Percentiles rank a stretch among this genome's conserved stretches.
phyloP scores from a whole-genome alignment of 2,329 filamentous ascomycete genomes.

The Apiospora kogelbergensis region DNA sequence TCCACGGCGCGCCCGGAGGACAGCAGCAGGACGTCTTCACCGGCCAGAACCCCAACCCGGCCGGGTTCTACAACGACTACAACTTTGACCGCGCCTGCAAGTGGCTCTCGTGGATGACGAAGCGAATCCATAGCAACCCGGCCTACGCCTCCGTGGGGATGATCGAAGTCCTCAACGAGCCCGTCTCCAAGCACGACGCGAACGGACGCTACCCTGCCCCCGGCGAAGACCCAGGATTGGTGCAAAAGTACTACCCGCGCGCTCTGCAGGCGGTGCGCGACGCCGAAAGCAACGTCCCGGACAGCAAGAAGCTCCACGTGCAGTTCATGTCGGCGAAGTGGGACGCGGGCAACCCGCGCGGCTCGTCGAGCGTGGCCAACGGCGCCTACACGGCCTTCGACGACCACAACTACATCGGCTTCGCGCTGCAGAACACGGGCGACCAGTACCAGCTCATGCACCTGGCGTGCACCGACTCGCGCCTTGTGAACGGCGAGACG shows the following conservation, averaged over 20 bases:
- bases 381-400: constrained; percentile 36
- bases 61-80: constrained; percentile 46
- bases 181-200: constrained; percentile 33
- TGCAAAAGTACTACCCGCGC: constrained; percentile 41
- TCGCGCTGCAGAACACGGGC: constrained; percentile 32
- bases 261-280: constrained; percentile 40
- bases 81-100: constrained; percentile 45
- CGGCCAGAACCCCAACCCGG: constrained; percentile 22
- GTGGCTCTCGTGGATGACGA: constrained; percentile 46
- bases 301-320: constrained; percentile 42
- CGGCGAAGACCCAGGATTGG: constrained; percentile 26
- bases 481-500: constrained; percentile 27
- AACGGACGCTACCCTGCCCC: constrained; percentile 20
- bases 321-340: constrained; percentile 40
- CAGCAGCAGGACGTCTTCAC: constrained; percentile 41
- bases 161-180: constrained; percentile 49
- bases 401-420: constrained; percentile 50
- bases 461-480: constrained; percentile 32
- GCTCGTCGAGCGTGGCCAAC: not conserved
- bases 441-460: constrained; percentile 40
- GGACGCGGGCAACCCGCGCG: constrained; percentile 45
- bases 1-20: constrained; percentile 41
- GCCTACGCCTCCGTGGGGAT: constrained; percentile 43
- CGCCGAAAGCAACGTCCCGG: constrained; percentile 36
- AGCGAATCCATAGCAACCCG: constrained; percentile 39